Base-by-base conservation (phyloP, 2,329 filamentous ascomycete species). In the Chalaropsis thielavioides region DNA sequence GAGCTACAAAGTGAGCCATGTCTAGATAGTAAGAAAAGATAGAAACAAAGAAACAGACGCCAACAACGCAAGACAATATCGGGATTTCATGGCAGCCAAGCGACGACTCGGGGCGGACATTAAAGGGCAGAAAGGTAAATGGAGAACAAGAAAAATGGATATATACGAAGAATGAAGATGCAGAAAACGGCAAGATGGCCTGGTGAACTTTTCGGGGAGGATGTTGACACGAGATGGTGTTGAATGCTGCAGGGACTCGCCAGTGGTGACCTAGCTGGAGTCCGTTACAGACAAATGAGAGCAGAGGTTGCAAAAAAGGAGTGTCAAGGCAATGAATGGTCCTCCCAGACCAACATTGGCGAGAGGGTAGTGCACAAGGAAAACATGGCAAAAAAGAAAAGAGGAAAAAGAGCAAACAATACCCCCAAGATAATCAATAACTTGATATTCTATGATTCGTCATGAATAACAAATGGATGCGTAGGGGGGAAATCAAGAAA, bases 381-480 rank as follows among this genome's bases (percentile, higher is more conserved):
- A 46, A 38, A 56, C n/a, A 49, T 15, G 35, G 10, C 43, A 1
- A 38, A 43, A 43, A 11, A 15, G 22, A 3, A 54, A 5, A 63
- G 41, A 44, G 38, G 35, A 59, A 65, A 61, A 38, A 22, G 58
- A 40, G 13, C 27, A 17, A 58, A 46, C 62, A 64, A 59, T 31
- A 64, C 22, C 62, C 62, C 43, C 40, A 35, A 60, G 22, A 64
- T 51, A 61, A 63, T 8, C n/a, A 51, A 44, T 41, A 24, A 38
- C 51, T 51, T 46, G 19, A 66, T 63, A 63, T 58, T 40, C 64
- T 40, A 43, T 46, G 10, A 60, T 46, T 44, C 63, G 31, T 64
- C 35, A 63, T 58, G n/a, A 43, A 41, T 22, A 63, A 56, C 46
- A 63, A 58, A 63, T 40, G n/a, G 51, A 44, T 46, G 46, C 46